Evolutionary conservation across 108 stramenopile species (phyloP).

Genomic region (Discostella pseudostelligera): DNA sequence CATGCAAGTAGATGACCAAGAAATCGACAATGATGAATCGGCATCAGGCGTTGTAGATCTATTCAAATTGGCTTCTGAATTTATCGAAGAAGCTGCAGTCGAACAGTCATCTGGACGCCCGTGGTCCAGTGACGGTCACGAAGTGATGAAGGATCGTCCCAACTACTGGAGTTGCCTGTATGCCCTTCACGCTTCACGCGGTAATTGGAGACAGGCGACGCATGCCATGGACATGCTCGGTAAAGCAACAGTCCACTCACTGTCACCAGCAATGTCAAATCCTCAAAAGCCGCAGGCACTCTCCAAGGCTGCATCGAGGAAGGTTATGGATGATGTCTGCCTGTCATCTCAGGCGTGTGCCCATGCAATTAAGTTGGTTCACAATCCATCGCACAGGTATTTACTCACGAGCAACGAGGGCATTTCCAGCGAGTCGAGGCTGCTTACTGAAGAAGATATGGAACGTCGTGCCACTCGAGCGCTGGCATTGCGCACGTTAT

Average conservation of each 20-base stretch:
- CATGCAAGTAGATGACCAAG: conserved; percentile 14
- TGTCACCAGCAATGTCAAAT: conserved; percentile 8
- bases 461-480: conserved; percentile 52
- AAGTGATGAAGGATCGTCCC: conserved; percentile 30
- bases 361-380: conserved; percentile 56
- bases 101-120: conserved; percentile 8
- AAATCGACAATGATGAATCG: conserved; percentile 4
- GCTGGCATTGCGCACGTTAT: conserved; percentile 54
- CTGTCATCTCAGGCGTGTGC: conserved; percentile 57
- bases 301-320: conserved; percentile 41
- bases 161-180: conserved; percentile 79
- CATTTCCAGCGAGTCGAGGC: conserved; percentile 19
- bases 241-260: conserved; percentile 20
- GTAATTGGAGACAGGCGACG: conserved; percentile 75
- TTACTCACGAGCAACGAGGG: conserved; percentile 32
- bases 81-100: conserved; percentile 44
- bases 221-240: conserved; percentile 75
- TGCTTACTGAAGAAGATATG: conserved; percentile 54
- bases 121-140: conserved; percentile 27
- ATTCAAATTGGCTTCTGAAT: conserved; percentile 62
- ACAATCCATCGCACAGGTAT: conserved; percentile 26
- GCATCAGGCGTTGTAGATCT: conserved; percentile 51
- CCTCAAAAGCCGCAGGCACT: conserved; percentile 8
- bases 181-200: conserved; percentile 71
- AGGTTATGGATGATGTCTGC: conserved; percentile 56